Conservation (phyloP, 2,329 filamentous ascomycete species). For the Pseudogymnoascus sp. region DNA sequence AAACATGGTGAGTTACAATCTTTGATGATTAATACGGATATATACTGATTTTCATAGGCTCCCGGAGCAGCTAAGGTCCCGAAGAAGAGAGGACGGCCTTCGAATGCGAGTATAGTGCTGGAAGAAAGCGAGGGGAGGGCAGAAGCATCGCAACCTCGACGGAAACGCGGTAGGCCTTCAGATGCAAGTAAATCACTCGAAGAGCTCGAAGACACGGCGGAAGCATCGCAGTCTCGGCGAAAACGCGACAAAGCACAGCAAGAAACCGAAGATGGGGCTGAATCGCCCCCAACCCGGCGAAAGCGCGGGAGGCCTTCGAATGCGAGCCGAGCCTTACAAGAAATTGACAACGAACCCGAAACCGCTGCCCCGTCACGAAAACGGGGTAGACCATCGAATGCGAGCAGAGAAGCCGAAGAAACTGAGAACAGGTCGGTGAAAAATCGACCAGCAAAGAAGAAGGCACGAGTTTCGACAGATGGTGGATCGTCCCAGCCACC, state of each 20-base stretch:
- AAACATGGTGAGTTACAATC: background rate
- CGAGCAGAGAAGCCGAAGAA: background rate
- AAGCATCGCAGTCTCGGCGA: background rate
- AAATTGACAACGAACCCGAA: conserved; percentile 3
- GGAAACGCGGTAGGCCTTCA: conserved; percentile 14
- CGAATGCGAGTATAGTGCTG: conserved; percentile 9
- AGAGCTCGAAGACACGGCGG: background rate
- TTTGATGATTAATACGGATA: background rate
- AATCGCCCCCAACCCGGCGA: background rate
- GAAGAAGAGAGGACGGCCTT: conserved; percentile 11
- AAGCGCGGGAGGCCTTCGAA: conserved; percentile 14
- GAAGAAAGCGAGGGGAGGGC: background rate
- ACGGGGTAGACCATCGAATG: background rate
- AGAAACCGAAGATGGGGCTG: background rate
- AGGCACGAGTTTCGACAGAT: background rate
- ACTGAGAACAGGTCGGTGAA: background rate
- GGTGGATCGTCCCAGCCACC: conserved; percentile 11
- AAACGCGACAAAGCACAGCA: conserved; percentile 5
- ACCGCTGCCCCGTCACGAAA: background rate
- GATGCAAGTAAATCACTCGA: background rate
- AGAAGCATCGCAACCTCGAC: background rate
- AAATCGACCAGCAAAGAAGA: background rate
- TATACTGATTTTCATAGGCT: background rate
- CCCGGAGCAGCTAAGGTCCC: background rate
- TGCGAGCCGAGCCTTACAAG: background rate